Evolutionary conservation across 768 basidiomycete genomes (phyloP).

Genomic region (Chiua virens): DNA sequence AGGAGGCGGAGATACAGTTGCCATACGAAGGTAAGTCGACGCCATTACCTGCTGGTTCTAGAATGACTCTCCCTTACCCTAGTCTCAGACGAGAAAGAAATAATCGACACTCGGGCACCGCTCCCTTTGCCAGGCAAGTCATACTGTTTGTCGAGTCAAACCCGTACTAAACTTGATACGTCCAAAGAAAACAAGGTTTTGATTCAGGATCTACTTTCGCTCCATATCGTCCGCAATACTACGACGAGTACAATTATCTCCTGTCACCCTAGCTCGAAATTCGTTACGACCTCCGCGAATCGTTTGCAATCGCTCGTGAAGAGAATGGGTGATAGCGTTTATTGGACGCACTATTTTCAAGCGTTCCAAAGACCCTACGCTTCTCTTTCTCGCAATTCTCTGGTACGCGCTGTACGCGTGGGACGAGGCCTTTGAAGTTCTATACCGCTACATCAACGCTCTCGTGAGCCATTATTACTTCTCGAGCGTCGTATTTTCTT

Average conservation of each 20-base stretch:
- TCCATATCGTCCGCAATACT: constrained; percentile 39
- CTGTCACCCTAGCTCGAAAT: constrained; percentile 23
- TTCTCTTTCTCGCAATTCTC: constrained; percentile 39
- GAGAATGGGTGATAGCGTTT: constrained; percentile 32
- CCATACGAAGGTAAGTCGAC: constrained; percentile 13
- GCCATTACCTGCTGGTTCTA: background rate
- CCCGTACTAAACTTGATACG: background rate
- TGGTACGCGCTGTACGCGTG: constrained; percentile 65
- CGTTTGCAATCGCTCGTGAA: constrained; percentile 27
- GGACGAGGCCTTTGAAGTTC: constrained; percentile 55
- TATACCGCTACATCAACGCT: constrained; percentile 50
- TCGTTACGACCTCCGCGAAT: constrained; percentile 23
- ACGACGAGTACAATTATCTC: constrained; percentile 37
- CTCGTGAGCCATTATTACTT: constrained; percentile 35
- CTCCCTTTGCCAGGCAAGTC: constrained; percentile 23
- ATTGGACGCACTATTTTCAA: constrained; percentile 35
- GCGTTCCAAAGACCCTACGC: constrained; percentile 31
- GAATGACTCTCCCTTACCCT: background rate
- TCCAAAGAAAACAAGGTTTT: constrained; percentile 21
- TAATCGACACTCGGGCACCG: constrained; percentile 33
- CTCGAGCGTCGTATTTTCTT: background rate
- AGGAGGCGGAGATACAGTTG: background rate
- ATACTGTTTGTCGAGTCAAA: background rate
- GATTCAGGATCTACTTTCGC: constrained; percentile 35
- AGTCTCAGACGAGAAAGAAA: constrained; percentile 14